Percentiles rank a stretch among this genome's conserved stretches.
Evolutionary conservation across 306 rosid species (phyloP).

Genomic region (Vicia faba): DNA sequence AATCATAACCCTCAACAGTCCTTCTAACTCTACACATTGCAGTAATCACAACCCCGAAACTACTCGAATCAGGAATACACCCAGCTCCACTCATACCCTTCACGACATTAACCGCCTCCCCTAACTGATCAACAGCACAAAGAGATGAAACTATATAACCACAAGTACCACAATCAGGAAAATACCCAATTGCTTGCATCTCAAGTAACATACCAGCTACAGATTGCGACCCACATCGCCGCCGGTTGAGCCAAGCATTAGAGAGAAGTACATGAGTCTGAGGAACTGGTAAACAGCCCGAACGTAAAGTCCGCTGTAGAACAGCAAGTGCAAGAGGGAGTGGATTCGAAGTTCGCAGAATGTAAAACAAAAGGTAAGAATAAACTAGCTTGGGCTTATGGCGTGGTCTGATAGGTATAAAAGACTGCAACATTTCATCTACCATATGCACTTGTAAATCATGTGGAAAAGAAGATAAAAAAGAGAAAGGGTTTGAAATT

Average conservation of each 20-base stretch:
- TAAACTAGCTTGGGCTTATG: conserved; percentile 51
- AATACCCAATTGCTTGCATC: conserved; percentile 72
- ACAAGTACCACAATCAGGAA: conserved; percentile 63
- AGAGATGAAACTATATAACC: conserved; percentile 69
- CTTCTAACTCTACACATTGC: conserved; percentile 60
- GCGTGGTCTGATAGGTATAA: conserved; percentile 66
- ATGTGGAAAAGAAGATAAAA: conserved; percentile 59
- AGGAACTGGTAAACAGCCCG: conserved; percentile 70
- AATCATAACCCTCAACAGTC: conserved; percentile 56
- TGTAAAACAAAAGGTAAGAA: conserved; percentile 59
- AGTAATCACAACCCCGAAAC: conserved; percentile 58
- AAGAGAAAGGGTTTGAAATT: conserved; percentile 70
- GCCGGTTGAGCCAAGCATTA: conserved; percentile 60
- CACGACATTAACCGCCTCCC: conserved; percentile 66
- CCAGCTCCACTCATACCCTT: conserved; percentile 77
- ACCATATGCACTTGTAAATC: conserved; percentile 50
- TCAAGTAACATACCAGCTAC: conserved; percentile 55
- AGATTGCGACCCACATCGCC: conserved; percentile 41
- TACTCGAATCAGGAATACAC: conserved; percentile 69
- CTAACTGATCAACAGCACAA: conserved; percentile 66
- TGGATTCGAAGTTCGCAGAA: conserved; percentile 65
- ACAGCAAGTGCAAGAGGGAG: conserved; percentile 64
- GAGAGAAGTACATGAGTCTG: conserved; percentile 69
- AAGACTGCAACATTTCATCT: conserved; percentile 81
- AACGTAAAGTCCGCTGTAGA: conserved; percentile 64